Conservation (phyloP, 2,329 filamentous ascomycete species). For the Penicillium oxalicum region DNA sequence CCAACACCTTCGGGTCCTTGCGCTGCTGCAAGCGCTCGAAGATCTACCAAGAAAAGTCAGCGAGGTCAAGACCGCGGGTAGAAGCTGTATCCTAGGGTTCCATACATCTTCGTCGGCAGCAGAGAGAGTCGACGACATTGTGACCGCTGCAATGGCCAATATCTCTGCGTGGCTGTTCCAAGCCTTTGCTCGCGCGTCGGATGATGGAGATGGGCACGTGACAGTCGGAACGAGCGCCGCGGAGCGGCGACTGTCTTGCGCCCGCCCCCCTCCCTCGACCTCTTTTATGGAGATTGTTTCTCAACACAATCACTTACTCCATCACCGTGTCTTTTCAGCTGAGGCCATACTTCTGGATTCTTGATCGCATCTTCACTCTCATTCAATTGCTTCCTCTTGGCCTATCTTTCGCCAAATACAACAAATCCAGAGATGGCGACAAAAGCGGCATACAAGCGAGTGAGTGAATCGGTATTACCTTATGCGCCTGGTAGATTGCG, state of each 20-base stretch:
- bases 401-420: too few relatives aligned
- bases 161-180: conserved; percentile 9
- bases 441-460: conserved; percentile 66
- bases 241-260: neutral
- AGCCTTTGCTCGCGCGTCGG: conserved; percentile 13
- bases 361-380: too few relatives aligned
- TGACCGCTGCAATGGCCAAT: conserved; percentile 31
- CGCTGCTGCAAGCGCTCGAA: conserved; percentile 42
- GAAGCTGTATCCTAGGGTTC: conserved; percentile 1
- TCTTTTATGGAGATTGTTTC: too few relatives aligned
- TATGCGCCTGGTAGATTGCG: neutral
- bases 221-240: conserved; percentile 1
- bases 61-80: conserved; percentile 6
- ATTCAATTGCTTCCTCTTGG: too few relatives aligned
- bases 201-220: conserved; percentile 17
- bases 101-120: conserved; percentile 40
- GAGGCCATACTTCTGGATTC: too few relatives aligned
- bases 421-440: conserved; percentile 53
- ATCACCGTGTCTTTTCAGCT: too few relatives aligned
- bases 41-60: conserved; percentile 21
- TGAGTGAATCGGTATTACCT: conserved; percentile 35
- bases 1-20: conserved; percentile 53
- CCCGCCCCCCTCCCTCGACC: neutral
- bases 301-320: too few relatives aligned
- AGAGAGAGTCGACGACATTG: conserved; percentile 41